Evolutionary conservation across 2,329 filamentous ascomycete species (phyloP), one percentile per base, ranked within the genome.

Genomic region (Rhynchosporium agropyri): DNA sequence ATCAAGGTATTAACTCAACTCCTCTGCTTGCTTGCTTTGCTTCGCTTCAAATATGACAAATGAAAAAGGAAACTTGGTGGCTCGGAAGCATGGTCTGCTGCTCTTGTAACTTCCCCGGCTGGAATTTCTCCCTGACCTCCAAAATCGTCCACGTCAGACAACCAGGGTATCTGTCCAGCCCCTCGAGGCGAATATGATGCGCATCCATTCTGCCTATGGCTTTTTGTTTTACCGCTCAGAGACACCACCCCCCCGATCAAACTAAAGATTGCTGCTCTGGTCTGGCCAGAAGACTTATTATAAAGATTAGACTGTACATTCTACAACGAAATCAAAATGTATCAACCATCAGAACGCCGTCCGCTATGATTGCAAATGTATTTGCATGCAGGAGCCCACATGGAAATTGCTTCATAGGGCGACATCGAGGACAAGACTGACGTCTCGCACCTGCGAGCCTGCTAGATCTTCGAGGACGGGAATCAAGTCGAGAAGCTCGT

Each of bases 391-490:
- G 62, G 62, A 68, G 66, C 67, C 67, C 69, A 69, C 67, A 63
- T 66, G 67, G 65, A 69, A 49, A 63, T 67, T 72, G 71, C 74
- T 74, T 86, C 77, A 89, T 74, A 89, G 85, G 79, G 85, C 86
- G 78, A 98, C 94, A 81, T 99, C 95, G 73, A 99, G 88, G 72
- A 99, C 95, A 74, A 99, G 83, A 82, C 94, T 98, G 77, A 99
- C 95, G 78, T 99, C 95, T 78, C 89, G 86, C 66, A 99, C 95
- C 76, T 94, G 90, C 64, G 88, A 78, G 70, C 90, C 89, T 66
- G 95, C 94, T 74, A 99, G 83, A 78, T 99, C 95, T 83, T 99
- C 95, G 69, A 99, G 91, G 72, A 99, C 95, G 59, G 95, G 95
- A 76, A 99, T 98, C 72, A 99, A 82, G 76, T 99, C 95, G 73